Percentiles rank a stretch among this genome's conserved stretches.
phyloP scores from a whole-genome alignment of 495 filamentous ascomycete genomes.

The Filosporella fistucella region DNA sequence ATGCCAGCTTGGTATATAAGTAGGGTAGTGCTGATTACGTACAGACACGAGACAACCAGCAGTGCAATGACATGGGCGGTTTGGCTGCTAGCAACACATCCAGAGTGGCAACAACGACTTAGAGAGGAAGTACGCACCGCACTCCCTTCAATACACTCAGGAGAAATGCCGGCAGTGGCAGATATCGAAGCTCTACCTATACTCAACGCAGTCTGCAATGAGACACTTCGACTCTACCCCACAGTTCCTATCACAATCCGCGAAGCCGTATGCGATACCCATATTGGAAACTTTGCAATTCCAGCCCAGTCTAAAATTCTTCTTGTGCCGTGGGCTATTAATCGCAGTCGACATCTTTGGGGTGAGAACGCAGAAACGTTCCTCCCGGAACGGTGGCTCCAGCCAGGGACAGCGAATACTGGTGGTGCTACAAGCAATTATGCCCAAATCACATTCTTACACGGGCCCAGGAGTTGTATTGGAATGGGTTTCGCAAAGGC shows the following conservation, averaged over 20 bases:
- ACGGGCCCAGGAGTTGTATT: not conserved
- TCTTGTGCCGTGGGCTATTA: not conserved
- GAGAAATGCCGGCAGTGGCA: not conserved
- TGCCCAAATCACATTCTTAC: not conserved
- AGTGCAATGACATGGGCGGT: not conserved
- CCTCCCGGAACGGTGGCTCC: slow-evolving; percentile 31
- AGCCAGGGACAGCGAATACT: not conserved
- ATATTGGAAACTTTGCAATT: not conserved
- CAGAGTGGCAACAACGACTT: not conserved
- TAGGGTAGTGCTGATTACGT: too few relatives aligned
- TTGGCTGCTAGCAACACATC: not conserved
- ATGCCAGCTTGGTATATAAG: too few relatives aligned
- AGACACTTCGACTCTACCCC: not conserved
- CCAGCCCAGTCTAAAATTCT: not conserved
- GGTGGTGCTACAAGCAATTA: slow-evolving; percentile 6
- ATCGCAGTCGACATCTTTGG: not conserved
- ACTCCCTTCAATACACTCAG: not conserved
- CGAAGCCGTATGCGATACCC: not conserved
- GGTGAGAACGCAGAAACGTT: slow-evolving; percentile 27
- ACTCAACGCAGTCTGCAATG: not conserved
- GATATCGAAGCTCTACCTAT: slow-evolving; percentile 1
- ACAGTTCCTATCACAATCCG: slow-evolving; percentile 2
- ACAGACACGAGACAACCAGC: slow-evolving; percentile 5
- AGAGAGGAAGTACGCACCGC: slow-evolving; percentile 4
- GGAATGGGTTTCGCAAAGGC: slow-evolving; percentile 1